Conservation (phyloP, 768 basidiomycete genomes). For the Cyclocybe aegerita region DNA sequence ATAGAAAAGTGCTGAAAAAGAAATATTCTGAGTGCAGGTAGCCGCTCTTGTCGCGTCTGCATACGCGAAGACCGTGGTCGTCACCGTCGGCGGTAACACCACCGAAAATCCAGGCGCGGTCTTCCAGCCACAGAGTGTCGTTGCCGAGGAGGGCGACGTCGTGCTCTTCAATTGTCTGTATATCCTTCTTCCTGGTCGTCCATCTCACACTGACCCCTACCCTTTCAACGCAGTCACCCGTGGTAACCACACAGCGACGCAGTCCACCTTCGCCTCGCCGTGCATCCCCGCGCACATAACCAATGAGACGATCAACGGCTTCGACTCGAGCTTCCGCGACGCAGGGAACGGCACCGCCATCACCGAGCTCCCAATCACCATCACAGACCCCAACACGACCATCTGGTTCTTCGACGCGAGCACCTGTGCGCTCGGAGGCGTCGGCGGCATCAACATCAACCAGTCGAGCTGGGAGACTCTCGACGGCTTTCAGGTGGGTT, state of each 20-base stretch:
- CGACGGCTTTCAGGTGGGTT: conserved; percentile 45
- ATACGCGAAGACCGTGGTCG: conserved; percentile 38
- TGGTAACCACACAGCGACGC: conserved; percentile 54
- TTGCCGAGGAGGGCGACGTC: conserved; percentile 44
- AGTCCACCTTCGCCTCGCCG: conserved; percentile 55
- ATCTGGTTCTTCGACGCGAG: conserved; percentile 63
- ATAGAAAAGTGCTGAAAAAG: not conserved
- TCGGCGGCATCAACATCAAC: conserved; percentile 61
- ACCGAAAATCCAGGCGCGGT: conserved; percentile 41
- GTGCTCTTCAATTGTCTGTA: conserved; percentile 57
- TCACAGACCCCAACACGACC: conserved; percentile 42
- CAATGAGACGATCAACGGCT: conserved; percentile 53
- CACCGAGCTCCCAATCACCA: conserved; percentile 44
- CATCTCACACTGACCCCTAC: not conserved
- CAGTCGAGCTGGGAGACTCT: conserved; percentile 39
- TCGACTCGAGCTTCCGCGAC: conserved; percentile 52
- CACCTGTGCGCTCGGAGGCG: conserved; percentile 56
- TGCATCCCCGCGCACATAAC: conserved; percentile 51
- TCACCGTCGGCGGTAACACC: conserved; percentile 47
- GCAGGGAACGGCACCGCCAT: conserved; percentile 45
- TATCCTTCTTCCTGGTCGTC: not conserved
- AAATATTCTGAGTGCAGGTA: conserved; percentile 6
- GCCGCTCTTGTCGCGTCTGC: conserved; percentile 17
- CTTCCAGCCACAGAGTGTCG: conserved; percentile 46
- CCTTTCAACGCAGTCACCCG: conserved; percentile 38